Conservation (phyloP, 1,139 yeast genomes). For the Hyphopichia fennica region DNA sequence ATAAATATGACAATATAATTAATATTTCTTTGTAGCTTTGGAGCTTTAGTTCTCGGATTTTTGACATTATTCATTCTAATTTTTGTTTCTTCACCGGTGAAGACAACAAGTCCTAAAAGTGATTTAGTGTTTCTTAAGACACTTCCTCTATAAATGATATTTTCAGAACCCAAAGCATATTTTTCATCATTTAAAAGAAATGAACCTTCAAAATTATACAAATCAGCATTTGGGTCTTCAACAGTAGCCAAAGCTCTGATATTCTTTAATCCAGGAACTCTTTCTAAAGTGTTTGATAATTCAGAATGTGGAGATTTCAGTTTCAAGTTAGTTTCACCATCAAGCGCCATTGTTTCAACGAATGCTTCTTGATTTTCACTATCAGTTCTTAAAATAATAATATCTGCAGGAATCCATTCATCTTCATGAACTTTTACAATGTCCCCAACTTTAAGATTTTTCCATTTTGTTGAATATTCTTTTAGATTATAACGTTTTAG, state of each 20-base stretch:
- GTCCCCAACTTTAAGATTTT: conserved; percentile 80
- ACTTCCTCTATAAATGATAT: conserved; percentile 86
- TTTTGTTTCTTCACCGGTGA: conserved; percentile 95
- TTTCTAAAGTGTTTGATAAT: conserved; percentile 48
- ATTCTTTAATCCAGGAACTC: conserved; percentile 52
- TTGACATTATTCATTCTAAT: conserved; percentile 92
- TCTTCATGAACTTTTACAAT: conserved; percentile 69
- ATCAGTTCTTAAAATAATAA: conserved; percentile 66
- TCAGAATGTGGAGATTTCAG: conserved; percentile 68
- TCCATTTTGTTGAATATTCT: conserved; percentile 58
- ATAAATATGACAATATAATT: conserved; percentile 82
- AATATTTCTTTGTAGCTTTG: conserved; percentile 80
- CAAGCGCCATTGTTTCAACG: conserved; percentile 95
- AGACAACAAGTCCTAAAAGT: conserved; percentile 76
- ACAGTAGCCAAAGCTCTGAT: conserved; percentile 57
- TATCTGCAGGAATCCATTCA: conserved; percentile 94
- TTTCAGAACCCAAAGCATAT: conserved; percentile 74
- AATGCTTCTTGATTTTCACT: conserved; percentile 72
- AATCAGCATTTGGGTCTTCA: conserved; percentile 89
- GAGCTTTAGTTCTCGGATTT: conserved; percentile 90
- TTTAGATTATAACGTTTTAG: conserved; percentile 35
- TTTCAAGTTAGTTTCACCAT: conserved; percentile 93
- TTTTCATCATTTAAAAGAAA: conserved; percentile 19
- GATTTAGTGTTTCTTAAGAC: conserved; percentile 78
- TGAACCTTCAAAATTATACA: conserved; percentile 87